Conservation (phyloP, 441 rosid species). For the Bocquillonia castaneifolia region DNA sequence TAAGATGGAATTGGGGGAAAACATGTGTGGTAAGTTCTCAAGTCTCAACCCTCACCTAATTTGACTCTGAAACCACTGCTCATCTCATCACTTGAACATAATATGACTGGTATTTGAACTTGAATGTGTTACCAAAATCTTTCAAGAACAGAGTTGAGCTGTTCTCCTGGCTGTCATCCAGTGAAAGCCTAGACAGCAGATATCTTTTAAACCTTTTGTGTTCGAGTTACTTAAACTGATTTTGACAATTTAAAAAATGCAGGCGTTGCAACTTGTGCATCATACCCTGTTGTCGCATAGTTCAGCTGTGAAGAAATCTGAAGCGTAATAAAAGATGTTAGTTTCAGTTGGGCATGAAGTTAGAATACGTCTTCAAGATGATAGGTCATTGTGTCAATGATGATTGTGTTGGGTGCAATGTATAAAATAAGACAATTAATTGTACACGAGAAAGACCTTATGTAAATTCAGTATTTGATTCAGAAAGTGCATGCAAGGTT, state of each 20-base stretch:
- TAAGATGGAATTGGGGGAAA: slow-evolving; percentile 88
- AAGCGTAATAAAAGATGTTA: neutral
- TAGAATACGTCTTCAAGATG: neutral
- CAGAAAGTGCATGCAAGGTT: neutral
- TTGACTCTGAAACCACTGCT: slow-evolving; percentile 1
- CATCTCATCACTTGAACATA: neutral
- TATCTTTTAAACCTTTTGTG: neutral
- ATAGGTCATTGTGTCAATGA: neutral
- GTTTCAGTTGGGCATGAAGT: slow-evolving; percentile 2
- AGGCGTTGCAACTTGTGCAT: slow-evolving; percentile 92
- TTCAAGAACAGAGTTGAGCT: neutral
- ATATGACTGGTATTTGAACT: neutral
- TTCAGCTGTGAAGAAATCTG: slow-evolving; percentile 14
- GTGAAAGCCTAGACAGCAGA: neutral
- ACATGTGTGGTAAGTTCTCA: slow-evolving; percentile 82
- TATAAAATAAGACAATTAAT: slow-evolving; percentile 6
- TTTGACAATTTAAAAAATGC: slow-evolving; percentile 22
- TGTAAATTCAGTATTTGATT: slow-evolving; percentile 11
- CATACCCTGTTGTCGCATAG: slow-evolving; percentile 85
- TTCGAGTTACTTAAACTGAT: slow-evolving; percentile 12
- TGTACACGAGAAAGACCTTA: slow-evolving; percentile 16
- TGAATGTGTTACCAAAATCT: neutral
- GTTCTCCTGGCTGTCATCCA: neutral
- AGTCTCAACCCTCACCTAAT: neutral
- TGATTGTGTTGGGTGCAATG: neutral